Evolutionary conservation across 768 basidiomycete genomes (phyloP), one percentile per base, ranked within the genome.

Genomic region (Rhizopogon vesiculosus): DNA sequence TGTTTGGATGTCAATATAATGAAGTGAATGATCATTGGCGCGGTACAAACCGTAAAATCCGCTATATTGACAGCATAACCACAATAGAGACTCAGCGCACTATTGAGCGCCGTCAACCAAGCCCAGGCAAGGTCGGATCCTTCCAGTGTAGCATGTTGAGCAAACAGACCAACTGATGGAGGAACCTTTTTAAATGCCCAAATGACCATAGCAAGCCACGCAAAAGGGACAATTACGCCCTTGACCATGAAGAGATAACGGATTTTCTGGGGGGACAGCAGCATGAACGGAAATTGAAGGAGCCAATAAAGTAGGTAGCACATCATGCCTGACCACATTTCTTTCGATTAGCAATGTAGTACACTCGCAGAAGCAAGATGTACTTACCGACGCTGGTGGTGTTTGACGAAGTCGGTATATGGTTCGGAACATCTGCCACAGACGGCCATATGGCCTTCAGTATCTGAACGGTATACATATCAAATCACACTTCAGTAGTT

Each of bases 391-490:
- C 73, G 5, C 82, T 84, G 3, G 86, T 90, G 52, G 90, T 88
- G 53, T 80, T 74, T 12, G 86, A 76, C 12, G 69, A 72, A 5
- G 72, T 70, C 13, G 87, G 71, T 4, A 92, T 74, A 52, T 74
- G 78, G 62, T 92, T 91, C 0, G 84, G 84, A 33, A 92, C 67
- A 48, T 70, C 78, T 13, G 79, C 79, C 41, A 82, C 76, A 1
- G 84, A 84, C 0, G 90, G 90, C 89, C 90, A 91, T 29, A 92
- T 88, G 1, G 89, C 89, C 65, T 87, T 89, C 15, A 90, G 72
- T 87, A 89, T 89, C 70, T 70, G 41, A 10, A 56, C 7, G 5
- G 33, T 42, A 45, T 8, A n/a, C 2, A 25, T n/a, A 16, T 43
- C 29, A 3, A 7, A 18, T 13, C 7, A 10, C 16, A 42, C 10